Conservation (phyloP, 208 protist species). For the Leishmania tropica region DNA sequence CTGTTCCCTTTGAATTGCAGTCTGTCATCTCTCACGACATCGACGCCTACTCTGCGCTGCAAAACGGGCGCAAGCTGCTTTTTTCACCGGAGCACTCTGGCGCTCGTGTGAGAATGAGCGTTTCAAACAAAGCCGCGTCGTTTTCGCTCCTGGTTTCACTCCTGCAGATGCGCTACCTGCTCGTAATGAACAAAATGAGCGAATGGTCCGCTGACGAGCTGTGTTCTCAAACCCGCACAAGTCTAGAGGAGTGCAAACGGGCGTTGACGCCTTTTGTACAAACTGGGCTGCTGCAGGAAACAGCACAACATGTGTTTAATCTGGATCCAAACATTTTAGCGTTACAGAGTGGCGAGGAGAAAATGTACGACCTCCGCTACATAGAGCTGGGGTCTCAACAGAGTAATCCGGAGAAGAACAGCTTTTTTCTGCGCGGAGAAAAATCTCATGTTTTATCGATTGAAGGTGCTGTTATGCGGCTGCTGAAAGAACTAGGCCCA, state of each 20-base stretch:
- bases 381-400: conserved; percentile 26
- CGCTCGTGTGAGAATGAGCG: conserved; percentile 20
- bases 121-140: background rate
- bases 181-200: conserved; percentile 19
- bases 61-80: conserved; percentile 21
- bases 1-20: conserved; percentile 18
- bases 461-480: conserved; percentile 15
- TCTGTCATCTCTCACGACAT: background rate
- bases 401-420: conserved; percentile 26
- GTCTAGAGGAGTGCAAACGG: conserved; percentile 17
- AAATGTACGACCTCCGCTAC: conserved; percentile 23
- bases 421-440: conserved; percentile 16
- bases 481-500: conserved; percentile 23
- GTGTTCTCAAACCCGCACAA: conserved; percentile 10
- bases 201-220: conserved; percentile 28
- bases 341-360: background rate
- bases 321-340: background rate
- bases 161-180: conserved; percentile 25
- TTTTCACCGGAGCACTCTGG: conserved; percentile 35
- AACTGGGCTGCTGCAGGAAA: conserved; percentile 19
- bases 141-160: conserved; percentile 27
- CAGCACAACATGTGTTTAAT: conserved; percentile 9
- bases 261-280: conserved; percentile 28
- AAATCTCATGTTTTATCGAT: conserved; percentile 27
- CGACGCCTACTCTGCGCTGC: conserved; percentile 6